Base-by-base conservation (phyloP, 768 basidiomycete species). In the Sporobolomyces phaffii region DNA sequence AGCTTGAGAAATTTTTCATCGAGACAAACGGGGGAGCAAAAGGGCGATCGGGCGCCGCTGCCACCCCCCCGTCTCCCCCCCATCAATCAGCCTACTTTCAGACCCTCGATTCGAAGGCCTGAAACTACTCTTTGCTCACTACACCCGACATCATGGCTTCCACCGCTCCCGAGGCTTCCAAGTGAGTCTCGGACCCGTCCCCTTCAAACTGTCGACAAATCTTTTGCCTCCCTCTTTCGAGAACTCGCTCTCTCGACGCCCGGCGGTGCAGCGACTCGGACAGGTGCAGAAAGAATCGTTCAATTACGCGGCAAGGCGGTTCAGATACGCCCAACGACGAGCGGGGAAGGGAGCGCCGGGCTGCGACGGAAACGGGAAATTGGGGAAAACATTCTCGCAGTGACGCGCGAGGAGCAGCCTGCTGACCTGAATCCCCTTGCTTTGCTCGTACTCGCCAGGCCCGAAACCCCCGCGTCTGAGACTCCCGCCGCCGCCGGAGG, bases 401-500 rank as follows among this genome's bases (percentile, higher is more conserved):
- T 47, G 43, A 26, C 26, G 22, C 54, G 38, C 22, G 31, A 24
- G n/a, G 38, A 31, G 6, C 61, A 1, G 26, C 20, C 33, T 15
- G 40, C 24, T 48, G 20, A 52, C n/a, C 24, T 17, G 2, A 5
- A 11, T 5, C 18, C n/a, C 10, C 1, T 24, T 11, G 26, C 29
- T 3, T 26, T 2, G 24, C 15, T n/a, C n/a, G n/a, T n/a, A n/a
- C n/a, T n/a, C n/a, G 13, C 15, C 65, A 68, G 66, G 66, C 66
- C 68, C 26, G 69, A 70, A 47, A 52, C 69, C 26, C 69, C 69
- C 69, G 69, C 69, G 45, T 48, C 69, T 26, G 68, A 65, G 47
- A 58, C 65, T 7, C 64, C 69, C 44, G 69, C 64, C 29, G 64
- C 60, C 47, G 69, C 62, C n/a, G 68, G 61, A 28, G 69, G 69